Base-by-base conservation (phyloP, 495 filamentous ascomycete species). In the Talaromyces proteolyticus region DNA sequence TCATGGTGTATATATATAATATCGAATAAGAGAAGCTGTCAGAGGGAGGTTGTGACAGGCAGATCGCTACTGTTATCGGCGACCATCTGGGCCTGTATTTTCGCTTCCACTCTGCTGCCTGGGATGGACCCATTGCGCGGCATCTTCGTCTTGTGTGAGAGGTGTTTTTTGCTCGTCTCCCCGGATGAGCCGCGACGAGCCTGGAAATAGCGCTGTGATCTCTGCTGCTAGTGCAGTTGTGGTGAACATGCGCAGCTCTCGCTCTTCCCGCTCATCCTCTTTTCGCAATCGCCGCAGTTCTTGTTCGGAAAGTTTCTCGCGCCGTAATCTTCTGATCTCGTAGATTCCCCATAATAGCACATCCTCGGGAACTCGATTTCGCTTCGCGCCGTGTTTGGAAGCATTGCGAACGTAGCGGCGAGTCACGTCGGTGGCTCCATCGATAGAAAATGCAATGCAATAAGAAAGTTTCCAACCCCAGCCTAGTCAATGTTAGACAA, bases 391-490 rank as follows among this genome's bases (percentile, higher is more conserved):
- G 57, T 90, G 78, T 54, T 83, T 82, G 21, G 75, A 66, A n/a
- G 77, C 71, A 67, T 87, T 91, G 53, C 91, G 90, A 24, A 96
- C 89, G 58, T 99, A 99, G 53, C 93, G 87, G 14, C 92, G 82
- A 11, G 93, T 99, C 21, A 99, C 93, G 64, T 99, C 93, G 49
- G 87, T 91, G 24, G 89, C 91, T 37, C 93, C 93, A 55, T 99
- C 93, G 53, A 87, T 88, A 34, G 89, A 94, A 66, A 99, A 99
- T 36, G 93, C 93, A 52, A 99, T 82, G 70, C 91, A 96, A 69
- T 99, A 99, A 0, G 89, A 87, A 70, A 97, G 84, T 69, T 94
- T 92, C 65, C 91, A 89, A 47, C 84, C 79, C 93, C 93, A 98
- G 52, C 86, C 81, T 84, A 40, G 44, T 49, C 42, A 23, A 44